Evolutionary conservation across 2,329 filamentous ascomycete genomes (phyloP), one percentile per base, ranked within the genome.

Genomic region (Sporothrix dimorphospora): DNA sequence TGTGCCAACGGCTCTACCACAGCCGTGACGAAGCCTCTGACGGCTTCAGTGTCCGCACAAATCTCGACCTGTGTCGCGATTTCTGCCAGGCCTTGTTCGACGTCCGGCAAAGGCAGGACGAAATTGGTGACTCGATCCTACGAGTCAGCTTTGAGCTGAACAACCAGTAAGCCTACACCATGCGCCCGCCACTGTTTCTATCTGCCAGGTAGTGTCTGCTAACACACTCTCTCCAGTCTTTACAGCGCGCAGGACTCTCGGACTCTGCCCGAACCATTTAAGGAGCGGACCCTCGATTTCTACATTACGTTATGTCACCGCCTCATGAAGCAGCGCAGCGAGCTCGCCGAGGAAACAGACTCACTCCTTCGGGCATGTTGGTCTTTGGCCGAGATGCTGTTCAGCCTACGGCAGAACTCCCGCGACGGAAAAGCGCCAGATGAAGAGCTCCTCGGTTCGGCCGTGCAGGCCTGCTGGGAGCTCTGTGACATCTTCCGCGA

Each of bases 61-160:
- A 93, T 1, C 83, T 98, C 49, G 94, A 97, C 79, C 84, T 97
- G 4, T 97, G 94, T 79, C 90, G 94, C 27, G 93, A 97, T 75
- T 97, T 98, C 78, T 97, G 94, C 77, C 94, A 97, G 81, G 89
- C 94, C 0, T 84, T 98, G 12, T 98, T 98, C 77, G 94, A 98
- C 78, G 90, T 95, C 21, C 88, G 94, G 51, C 87, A 91, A 73
- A 90, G 90, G 75, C 90, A 91, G 69, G 92, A 97, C 74, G 93
- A 96, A 77, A 83, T 89, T 1, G 88, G 92, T 0, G 95, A 98
- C 80, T 97, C 94, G 0, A 91, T 98, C 16, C 82, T 98, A 63
- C 87, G 95, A 65, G 94, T 98, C 75, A 97, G 93, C 82, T 97
- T 97, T 79, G 95, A 98, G 82, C 85, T 98, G 30, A 97, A 97